Evolutionary conservation across 1,139 yeast species (phyloP).

Genomic region (Taphrina deformans): DNA sequence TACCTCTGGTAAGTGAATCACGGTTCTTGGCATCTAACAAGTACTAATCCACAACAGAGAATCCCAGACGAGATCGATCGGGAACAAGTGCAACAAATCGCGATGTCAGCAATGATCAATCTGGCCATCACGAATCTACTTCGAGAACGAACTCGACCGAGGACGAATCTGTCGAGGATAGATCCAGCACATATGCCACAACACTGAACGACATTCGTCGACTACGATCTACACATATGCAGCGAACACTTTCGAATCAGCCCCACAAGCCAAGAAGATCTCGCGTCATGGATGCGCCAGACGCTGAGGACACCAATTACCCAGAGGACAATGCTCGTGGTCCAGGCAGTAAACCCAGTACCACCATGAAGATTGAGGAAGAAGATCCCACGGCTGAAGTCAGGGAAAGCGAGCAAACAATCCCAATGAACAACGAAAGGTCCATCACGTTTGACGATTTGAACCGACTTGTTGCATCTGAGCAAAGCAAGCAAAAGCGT

Average conservation of each 20-base stretch:
- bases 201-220: constrained; percentile 77
- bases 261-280: constrained; percentile 63
- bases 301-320: constrained; percentile 37
- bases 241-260: constrained; percentile 61
- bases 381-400: not conserved
- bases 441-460: constrained; percentile 91
- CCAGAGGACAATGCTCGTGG: not conserved
- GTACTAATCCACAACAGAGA: no score
- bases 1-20: constrained; percentile 24
- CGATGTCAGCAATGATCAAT: not conserved
- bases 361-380: not conserved
- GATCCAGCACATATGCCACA: constrained; percentile 54
- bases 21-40: no score
- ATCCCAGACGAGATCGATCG: not conserved
- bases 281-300: constrained; percentile 52
- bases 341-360: not conserved
- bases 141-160: constrained; percentile 7
- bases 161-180: not conserved
- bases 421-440: constrained; percentile 53
- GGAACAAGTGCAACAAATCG: not conserved
- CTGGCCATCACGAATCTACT: not conserved
- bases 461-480: constrained; percentile 95
- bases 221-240: constrained; percentile 67
- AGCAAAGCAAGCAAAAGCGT: constrained; percentile 88
- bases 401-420: not conserved